A percentile compares a stretch with the other conserved stretches of the same genome.
These are phyloP conservation scores for Globisporangium splendens DNA, from an alignment of 352 stramenopile species.

Conservation along the genomic window DNA sequence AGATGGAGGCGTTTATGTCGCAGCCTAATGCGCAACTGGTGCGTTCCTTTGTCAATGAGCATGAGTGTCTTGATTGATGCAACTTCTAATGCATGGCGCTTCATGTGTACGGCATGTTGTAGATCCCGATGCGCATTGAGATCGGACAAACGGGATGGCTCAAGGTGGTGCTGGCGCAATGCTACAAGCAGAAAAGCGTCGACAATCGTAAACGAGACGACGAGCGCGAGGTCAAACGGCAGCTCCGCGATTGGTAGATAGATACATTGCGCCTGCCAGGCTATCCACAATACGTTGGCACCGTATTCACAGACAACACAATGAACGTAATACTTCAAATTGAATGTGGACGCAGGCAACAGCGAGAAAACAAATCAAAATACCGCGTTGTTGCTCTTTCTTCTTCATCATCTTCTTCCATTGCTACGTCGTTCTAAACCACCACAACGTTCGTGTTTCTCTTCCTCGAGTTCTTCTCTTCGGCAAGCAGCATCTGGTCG, in stretches of 20 bases:
- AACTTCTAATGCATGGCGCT: too few species aligned
- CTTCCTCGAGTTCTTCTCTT: constrained; percentile 1
- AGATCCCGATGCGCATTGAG: constrained; percentile 76
- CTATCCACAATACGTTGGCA: too few species aligned
- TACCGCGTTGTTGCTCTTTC: not conserved
- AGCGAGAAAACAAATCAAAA: too few species aligned
- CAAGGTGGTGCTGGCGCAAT: constrained; percentile 77
- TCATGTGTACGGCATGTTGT: not conserved
- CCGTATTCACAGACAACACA: too few species aligned
- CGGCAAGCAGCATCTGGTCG: not conserved
- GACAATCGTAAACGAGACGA: constrained; percentile 77
- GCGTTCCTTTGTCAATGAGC: not conserved
- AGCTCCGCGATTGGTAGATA: constrained; percentile 65
- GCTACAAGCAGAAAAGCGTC: constrained; percentile 57
- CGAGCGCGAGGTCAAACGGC: constrained; percentile 67
- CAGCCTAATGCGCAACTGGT: constrained; percentile 71
- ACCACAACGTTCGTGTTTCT: not conserved
- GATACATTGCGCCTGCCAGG: too few species aligned
- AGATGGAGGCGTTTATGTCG: constrained; percentile 60
- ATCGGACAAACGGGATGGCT: constrained; percentile 79
- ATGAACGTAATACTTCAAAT: too few species aligned
- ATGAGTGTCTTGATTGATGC: not conserved
- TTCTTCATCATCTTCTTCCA: not conserved
- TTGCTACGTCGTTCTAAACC: not conserved
- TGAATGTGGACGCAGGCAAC: too few species aligned